These are phyloP conservation scores for Xylariaceae sp. DNA, from an alignment of 2,329 filamentous ascomycete genomes.

Conservation along the genomic window DNA sequence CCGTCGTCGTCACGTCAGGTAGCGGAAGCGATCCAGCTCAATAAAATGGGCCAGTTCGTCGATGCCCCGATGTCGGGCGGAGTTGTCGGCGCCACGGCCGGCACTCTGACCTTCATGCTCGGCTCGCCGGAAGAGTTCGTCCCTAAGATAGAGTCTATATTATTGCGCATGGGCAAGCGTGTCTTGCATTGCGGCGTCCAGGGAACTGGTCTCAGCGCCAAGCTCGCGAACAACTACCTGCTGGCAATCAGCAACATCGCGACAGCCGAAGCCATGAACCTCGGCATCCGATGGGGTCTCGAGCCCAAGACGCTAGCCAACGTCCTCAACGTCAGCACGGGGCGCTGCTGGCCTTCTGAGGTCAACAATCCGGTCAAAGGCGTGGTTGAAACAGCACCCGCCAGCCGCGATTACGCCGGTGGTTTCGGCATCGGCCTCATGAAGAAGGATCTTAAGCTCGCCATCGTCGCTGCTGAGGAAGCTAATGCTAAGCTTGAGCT, in stretches of 20 bases:
- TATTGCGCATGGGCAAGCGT: conserved; percentile 78
- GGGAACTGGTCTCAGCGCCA: conserved; percentile 81
- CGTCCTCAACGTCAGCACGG: conserved; percentile 89
- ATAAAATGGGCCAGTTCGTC: conserved; percentile 70
- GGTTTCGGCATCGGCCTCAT: conserved; percentile 75
- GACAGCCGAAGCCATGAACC: conserved; percentile 61
- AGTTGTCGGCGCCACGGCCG: conserved; percentile 82
- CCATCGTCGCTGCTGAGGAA: conserved; percentile 65
- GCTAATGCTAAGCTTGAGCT: conserved; percentile 61
- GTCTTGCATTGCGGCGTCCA: conserved; percentile 82
- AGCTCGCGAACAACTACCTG: conserved; percentile 96
- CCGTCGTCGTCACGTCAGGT: conserved; percentile 76
- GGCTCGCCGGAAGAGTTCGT: conserved; percentile 61
- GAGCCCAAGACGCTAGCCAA: conserved; percentile 64
- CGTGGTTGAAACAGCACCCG: conserved; percentile 70
- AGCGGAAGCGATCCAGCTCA: conserved; percentile 60
- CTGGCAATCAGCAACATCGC: conserved; percentile 86
- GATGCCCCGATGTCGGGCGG: conserved; percentile 97
- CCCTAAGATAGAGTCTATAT: conserved; percentile 58
- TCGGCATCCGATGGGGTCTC: conserved; percentile 57
- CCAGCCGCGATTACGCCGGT: conserved; percentile 68
- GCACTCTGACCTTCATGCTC: conserved; percentile 93
- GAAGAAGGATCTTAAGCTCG: conserved; percentile 73
- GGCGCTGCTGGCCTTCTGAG: conserved; percentile 93
- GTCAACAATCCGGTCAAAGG: conserved; percentile 92